Conservation (phyloP, 768 basidiomycete genomes). For the Strobilomyces echinocephalus region DNA sequence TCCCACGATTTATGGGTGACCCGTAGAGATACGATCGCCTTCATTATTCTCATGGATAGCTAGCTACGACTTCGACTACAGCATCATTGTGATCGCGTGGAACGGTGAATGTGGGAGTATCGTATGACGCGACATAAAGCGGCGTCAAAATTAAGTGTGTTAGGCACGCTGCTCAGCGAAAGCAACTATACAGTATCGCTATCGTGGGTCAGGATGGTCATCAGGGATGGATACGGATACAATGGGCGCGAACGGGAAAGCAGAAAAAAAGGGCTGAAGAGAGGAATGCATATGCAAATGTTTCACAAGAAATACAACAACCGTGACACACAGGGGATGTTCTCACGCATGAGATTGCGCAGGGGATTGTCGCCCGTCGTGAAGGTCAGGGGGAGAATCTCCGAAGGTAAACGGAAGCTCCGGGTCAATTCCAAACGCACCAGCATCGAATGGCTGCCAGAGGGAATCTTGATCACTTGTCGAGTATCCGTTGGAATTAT, state of each 20-base stretch:
- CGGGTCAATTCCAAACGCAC: conserved; percentile 71
- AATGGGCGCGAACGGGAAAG: conserved; percentile 11
- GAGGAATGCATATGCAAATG: conserved; percentile 10
- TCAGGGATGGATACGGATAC: conserved; percentile 31
- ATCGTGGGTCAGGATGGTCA: conserved; percentile 14
- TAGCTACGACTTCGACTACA: conserved; percentile 8
- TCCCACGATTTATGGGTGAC: too few species aligned
- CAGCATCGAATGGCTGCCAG: conserved; percentile 64
- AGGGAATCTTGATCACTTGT: conserved; percentile 38
- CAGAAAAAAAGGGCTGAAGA: conserved; percentile 3
- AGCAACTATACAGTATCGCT: conserved; percentile 26
- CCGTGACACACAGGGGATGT: neutral
- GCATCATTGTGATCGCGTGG: neutral
- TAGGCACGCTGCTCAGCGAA: conserved; percentile 24
- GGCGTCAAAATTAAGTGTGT: conserved; percentile 24
- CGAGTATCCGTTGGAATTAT: conserved; percentile 44
- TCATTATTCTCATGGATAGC: conserved; percentile 8
- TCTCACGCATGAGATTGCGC: conserved; percentile 20
- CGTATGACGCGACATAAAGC: conserved; percentile 4
- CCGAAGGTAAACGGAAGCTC: conserved; percentile 66
- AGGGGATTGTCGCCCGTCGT: conserved; percentile 28
- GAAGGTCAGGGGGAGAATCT: conserved; percentile 30
- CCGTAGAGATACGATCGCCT: neutral
- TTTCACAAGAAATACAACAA: conserved; percentile 8
- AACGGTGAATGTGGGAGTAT: neutral